Base-by-base conservation (phyloP, 169 alveolate species). In the Hepatocystis sp. region DNA sequence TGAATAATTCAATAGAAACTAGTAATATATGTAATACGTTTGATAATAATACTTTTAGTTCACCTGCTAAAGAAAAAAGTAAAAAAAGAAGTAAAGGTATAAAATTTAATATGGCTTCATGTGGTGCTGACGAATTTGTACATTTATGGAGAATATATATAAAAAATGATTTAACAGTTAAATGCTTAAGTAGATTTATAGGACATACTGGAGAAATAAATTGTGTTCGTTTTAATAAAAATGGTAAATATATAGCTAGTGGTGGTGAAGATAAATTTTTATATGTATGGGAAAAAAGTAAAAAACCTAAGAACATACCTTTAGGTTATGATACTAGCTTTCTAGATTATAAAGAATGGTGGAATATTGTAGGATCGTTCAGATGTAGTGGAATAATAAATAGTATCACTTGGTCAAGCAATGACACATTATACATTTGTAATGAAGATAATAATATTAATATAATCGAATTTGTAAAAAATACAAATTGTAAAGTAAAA, bases 121-220 rank as follows among this genome's bases (percentile, higher is more conserved):
- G 96, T 21, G 98, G 98, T 21, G 98, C 98, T 0, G 98, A 95
- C 58, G 98, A 95, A 49, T 95, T 95, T 78, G 95, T 95, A 8
- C 98, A 95, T 65, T 92, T 95, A 40, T 93, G 97, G 97, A 92
- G 93, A 34, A 91, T 94, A 27, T 84, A 90, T 40, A 92, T 93
- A 3, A 92, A 94, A 15, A 92, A 91, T 58, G 86, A 90, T 68
- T 90, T 94, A 53, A 93, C 95, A 55, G 92, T 91, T 51, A 91
- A 91, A 40, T 92, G 94, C 34, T 68, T 95, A 84, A 91, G 93
- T 34, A 85, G 98, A 11, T 90, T 95, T 34, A 85, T 95, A 1
- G 98, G 98, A 4, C 98, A 95, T 71, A 95, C 91, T 60, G 95
- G 95, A 21, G 98, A 95, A 66, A 96, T 95, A 49, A 95, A 95